phyloP scores from a whole-genome alignment of 768 basidiomycete genomes.

The Leccinellum rugosiceps region DNA sequence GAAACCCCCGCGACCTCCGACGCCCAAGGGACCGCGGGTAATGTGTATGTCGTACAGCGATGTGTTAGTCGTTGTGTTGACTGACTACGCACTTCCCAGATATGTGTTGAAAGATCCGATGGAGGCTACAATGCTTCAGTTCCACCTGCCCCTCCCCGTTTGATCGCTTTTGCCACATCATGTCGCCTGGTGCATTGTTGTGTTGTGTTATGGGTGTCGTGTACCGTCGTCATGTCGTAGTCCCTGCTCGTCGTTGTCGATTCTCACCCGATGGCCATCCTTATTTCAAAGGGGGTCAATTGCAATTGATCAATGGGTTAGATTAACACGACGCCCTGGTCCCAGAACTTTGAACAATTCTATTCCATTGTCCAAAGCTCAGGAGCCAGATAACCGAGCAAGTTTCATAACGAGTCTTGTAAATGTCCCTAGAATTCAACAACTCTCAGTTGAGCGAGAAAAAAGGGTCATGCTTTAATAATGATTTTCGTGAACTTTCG shows the following conservation, averaged over 20 bases:
- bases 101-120: conserved; percentile 5
- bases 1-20: conserved; percentile 2
- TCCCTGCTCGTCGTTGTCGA: background rate
- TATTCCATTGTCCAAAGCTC: background rate
- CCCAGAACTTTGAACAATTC: background rate
- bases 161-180: background rate
- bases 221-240: background rate
- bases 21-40: conserved; percentile 6
- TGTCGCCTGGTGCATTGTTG: background rate
- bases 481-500: no score
- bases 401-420: background rate
- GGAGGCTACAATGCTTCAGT: background rate
- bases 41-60: conserved; percentile 14
- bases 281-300: no score
- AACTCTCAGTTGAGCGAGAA: no score
- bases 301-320: background rate
- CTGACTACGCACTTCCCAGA: background rate
- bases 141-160: background rate
- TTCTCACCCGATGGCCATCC: background rate
- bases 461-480: no score
- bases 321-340: background rate
- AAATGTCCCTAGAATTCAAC: no score
- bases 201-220: background rate
- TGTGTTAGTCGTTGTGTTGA: background rate
- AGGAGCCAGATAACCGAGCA: background rate